Evolutionary conservation across 305 asterid genomes (phyloP).

Genomic region (Fraxinus ornus): DNA sequence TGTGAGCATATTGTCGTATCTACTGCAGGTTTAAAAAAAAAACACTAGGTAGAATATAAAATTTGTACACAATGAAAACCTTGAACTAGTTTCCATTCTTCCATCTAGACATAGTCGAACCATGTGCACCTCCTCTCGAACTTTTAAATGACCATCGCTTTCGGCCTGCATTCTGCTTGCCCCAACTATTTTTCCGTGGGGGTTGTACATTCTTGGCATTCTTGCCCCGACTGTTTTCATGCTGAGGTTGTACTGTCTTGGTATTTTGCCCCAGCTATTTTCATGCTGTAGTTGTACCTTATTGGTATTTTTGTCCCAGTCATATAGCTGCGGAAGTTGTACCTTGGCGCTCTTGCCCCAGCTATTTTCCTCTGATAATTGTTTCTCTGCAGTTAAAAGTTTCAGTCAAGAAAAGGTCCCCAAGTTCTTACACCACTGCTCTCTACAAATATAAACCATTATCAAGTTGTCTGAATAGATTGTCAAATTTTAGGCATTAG

Average conservation of each 20-base stretch:
- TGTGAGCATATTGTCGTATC: background rate
- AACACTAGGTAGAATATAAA: background rate
- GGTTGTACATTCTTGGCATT: slow-evolving; percentile 36
- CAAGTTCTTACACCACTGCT: slow-evolving; percentile 34
- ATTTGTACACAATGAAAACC: background rate
- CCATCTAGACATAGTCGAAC: slow-evolving; percentile 77
- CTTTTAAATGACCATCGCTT: slow-evolving; percentile 60
- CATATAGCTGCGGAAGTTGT: slow-evolving; percentile 9
- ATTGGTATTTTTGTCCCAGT: slow-evolving; percentile 43
- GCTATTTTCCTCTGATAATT: slow-evolving; percentile 33
- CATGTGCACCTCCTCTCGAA: slow-evolving; percentile 62
- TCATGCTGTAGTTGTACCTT: slow-evolving; percentile 20
- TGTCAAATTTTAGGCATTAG: background rate
- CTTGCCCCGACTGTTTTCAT: slow-evolving; percentile 14
- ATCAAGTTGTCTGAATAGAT: background rate
- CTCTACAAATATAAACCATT: slow-evolving; percentile 30
- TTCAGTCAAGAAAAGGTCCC: slow-evolving; percentile 64
- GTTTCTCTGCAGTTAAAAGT: slow-evolving; percentile 54
- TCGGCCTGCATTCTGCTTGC: slow-evolving; percentile 34
- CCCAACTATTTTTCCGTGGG: slow-evolving; percentile 37
- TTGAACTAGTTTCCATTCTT: slow-evolving; percentile 14
- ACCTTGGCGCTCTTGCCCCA: slow-evolving; percentile 46
- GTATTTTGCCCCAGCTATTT: slow-evolving; percentile 15
- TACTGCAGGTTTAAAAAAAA: background rate
- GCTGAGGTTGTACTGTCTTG: slow-evolving; percentile 36